phyloP scores from a whole-genome alignment of 2,329 filamentous ascomycete genomes.

The Ceratocystis destructans region DNA sequence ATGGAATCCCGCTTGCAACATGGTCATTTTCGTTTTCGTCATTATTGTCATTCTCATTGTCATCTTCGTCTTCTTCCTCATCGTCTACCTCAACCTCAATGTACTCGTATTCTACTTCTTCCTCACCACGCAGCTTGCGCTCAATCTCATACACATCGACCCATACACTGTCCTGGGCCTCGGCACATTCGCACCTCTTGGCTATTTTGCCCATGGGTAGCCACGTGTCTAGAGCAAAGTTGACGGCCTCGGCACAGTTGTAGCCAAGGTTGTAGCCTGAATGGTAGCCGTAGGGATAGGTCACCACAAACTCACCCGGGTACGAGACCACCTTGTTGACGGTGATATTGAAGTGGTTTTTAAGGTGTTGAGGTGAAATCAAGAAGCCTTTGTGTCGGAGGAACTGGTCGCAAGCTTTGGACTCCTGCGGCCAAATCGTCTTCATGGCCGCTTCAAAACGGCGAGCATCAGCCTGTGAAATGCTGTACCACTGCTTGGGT shows the following conservation, averaged over 20 bases:
- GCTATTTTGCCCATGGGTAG: slow-evolving; percentile 88
- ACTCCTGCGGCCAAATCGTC: slow-evolving; percentile 84
- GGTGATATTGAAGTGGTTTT: slow-evolving; percentile 81
- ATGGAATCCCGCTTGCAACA: slow-evolving; percentile 47
- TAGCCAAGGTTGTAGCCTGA: slow-evolving; percentile 97
- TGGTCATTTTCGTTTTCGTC: slow-evolving; percentile 51
- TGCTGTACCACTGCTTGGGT: slow-evolving; percentile 99
- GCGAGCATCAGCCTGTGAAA: slow-evolving; percentile 85
- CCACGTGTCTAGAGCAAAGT: slow-evolving; percentile 94
- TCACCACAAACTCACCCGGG: slow-evolving; percentile 95
- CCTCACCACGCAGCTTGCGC: slow-evolving; percentile 80
- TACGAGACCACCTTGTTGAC: slow-evolving; percentile 94
- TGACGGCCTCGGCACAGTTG: slow-evolving; percentile 97
- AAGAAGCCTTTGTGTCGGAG: slow-evolving; percentile 94
- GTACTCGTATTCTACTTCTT: slow-evolving; percentile 62
- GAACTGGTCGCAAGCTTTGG: slow-evolving; percentile 92
- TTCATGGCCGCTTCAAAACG: slow-evolving; percentile 93
- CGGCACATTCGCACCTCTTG: slow-evolving; percentile 90
- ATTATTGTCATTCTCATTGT: slow-evolving; percentile 44
- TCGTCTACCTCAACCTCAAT: slow-evolving; percentile 60
- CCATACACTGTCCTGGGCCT: slow-evolving; percentile 95
- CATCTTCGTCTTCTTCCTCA: slow-evolving; percentile 36
- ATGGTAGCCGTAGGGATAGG: slow-evolving; percentile 95
- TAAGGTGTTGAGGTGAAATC: slow-evolving; percentile 78
- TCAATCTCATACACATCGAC: slow-evolving; percentile 94